phyloP scores from a whole-genome alignment of 1,284 basidiomycete species.

The Puccinia triticina region DNA sequence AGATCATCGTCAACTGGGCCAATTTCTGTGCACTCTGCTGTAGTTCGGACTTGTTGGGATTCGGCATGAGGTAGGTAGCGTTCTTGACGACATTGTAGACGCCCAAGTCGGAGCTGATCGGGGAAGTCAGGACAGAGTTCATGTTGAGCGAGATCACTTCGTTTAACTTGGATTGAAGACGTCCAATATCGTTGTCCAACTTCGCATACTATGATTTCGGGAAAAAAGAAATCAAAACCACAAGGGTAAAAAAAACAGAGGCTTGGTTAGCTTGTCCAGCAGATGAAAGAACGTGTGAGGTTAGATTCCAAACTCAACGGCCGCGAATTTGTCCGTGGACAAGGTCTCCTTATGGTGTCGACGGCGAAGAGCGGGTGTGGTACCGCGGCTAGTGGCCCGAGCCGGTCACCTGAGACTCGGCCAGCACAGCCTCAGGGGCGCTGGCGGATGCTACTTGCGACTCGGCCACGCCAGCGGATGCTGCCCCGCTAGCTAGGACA shows the following conservation, averaged over 20 bases:
- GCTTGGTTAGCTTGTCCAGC: too few species aligned
- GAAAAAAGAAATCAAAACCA: background rate
- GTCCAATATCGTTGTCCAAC: constrained; percentile 45
- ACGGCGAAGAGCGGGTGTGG: constrained; percentile 13
- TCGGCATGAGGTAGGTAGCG: constrained; percentile 22
- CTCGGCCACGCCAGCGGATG: too few species aligned
- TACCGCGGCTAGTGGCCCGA: background rate
- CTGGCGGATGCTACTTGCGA: too few species aligned
- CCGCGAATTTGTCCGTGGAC: constrained; percentile 42
- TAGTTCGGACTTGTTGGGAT: constrained; percentile 23
- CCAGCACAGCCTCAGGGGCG: too few species aligned
- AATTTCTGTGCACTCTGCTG: constrained; percentile 43
- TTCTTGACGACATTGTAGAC: constrained; percentile 41
- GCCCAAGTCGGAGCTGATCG: constrained; percentile 44
- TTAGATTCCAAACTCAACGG: constrained; percentile 28
- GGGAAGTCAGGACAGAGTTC: constrained; percentile 27
- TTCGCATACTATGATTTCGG: constrained; percentile 37
- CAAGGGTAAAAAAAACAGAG: background rate
- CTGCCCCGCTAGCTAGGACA: too few species aligned
- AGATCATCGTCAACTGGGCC: constrained; percentile 47
- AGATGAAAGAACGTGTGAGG: background rate
- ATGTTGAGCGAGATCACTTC: constrained; percentile 33
- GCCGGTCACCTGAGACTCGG: constrained; percentile 5
- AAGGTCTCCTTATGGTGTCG: constrained; percentile 47
- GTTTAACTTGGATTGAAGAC: constrained; percentile 47